phyloP scores from a whole-genome alignment of 805 yeast genomes.

The Yamadazyma endophytica region DNA sequence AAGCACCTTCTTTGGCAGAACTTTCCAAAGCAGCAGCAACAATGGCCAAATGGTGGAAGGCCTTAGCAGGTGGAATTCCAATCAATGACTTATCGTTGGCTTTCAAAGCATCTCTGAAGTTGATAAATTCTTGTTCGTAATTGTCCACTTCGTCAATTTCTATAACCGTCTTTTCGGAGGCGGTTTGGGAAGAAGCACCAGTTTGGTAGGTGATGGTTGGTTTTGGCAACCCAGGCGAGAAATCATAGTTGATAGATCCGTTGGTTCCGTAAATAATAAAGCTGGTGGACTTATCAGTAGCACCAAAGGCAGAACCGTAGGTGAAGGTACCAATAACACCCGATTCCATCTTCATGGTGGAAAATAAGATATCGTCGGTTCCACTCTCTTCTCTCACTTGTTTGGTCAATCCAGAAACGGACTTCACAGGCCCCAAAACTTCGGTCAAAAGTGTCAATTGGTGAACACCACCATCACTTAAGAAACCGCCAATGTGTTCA shows the following conservation, averaged over 20 bases:
- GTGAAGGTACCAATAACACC: slow-evolving; percentile 80
- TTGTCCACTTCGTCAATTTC: slow-evolving; percentile 43
- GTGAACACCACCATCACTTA: slow-evolving; percentile 96
- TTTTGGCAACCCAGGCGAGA: slow-evolving; percentile 44
- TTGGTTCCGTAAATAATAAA: slow-evolving; percentile 74
- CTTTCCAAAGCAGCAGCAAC: slow-evolving; percentile 83
- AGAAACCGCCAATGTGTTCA: slow-evolving; percentile 87
- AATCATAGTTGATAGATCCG: slow-evolving; percentile 71
- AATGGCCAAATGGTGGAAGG: slow-evolving; percentile 91
- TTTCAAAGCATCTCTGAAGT: slow-evolving; percentile 54
- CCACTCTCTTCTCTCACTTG: slow-evolving; percentile 80
- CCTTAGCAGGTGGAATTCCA: slow-evolving; percentile 63
- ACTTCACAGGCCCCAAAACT: slow-evolving; percentile 68
- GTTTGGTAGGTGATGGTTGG: slow-evolving; percentile 36
- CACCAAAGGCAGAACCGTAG: slow-evolving; percentile 84
- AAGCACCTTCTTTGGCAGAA: slow-evolving; percentile 48
- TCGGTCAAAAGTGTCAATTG: slow-evolving; percentile 84
- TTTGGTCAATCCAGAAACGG: slow-evolving; percentile 70
- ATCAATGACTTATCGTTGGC: slow-evolving; percentile 57
- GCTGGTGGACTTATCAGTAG: slow-evolving; percentile 61
- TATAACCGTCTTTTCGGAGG: slow-evolving; percentile 47
- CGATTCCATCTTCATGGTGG: slow-evolving; percentile 57
- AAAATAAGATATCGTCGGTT: slow-evolving; percentile 72
- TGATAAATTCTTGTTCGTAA: slow-evolving; percentile 43
- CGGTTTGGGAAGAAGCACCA: slow-evolving; percentile 31